Conservation (phyloP, 2,329 filamentous ascomycete species). For the Magnaporthiopsis rhizophila region DNA sequence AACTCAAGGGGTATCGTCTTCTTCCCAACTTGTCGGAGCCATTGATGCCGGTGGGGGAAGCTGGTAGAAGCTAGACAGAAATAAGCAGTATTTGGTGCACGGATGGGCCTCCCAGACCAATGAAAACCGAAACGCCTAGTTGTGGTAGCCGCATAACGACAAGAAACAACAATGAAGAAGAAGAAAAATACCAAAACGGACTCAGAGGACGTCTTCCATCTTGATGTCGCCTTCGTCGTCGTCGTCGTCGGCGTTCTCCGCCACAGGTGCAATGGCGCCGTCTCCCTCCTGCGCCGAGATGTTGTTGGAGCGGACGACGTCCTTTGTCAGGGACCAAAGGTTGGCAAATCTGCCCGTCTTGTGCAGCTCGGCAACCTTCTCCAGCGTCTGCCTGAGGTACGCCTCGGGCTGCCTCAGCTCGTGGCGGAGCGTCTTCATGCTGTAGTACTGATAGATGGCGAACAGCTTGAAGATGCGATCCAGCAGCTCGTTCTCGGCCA, state of each 20-base stretch:
- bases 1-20: no score
- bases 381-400: constrained; percentile 80
- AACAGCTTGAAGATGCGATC: constrained; percentile 81
- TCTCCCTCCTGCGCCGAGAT: constrained; percentile 1
- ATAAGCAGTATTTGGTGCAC: no score
- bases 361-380: constrained; percentile 74
- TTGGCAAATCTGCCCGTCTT: constrained; percentile 75
- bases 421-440: constrained; percentile 77
- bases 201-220: constrained; percentile 66
- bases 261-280: constrained; percentile 4
- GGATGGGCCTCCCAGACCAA: no score
- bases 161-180: neutral
- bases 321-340: constrained; percentile 59
- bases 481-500: constrained; percentile 79
- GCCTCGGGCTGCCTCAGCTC: constrained; percentile 79
- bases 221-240: constrained; percentile 58
- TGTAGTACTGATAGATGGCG: constrained; percentile 83
- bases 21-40: no score
- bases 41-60: no score
- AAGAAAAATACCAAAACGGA: neutral
- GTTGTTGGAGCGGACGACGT: constrained; percentile 2
- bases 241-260: constrained; percentile 43
- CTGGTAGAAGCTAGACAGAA: no score
- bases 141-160: no score
- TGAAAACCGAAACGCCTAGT: no score